Conservation (phyloP, 768 basidiomycete species). For the Lactarius hatsudake region DNA sequence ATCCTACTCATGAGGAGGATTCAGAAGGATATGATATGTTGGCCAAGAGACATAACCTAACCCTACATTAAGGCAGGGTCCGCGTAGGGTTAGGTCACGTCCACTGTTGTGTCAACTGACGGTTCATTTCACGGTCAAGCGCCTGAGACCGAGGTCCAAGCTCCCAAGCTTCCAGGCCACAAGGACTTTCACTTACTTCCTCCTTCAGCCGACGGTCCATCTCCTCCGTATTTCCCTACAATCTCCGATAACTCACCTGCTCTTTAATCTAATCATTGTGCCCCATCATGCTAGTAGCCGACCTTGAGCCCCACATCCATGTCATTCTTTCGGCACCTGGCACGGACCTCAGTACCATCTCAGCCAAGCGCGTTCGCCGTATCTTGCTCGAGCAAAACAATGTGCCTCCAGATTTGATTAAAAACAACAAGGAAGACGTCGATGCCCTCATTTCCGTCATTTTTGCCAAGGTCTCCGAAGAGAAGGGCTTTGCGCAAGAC, state of each 20-base stretch:
- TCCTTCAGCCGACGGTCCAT: not conserved
- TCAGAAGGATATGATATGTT: too few relatives aligned
- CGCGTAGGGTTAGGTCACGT: not conserved
- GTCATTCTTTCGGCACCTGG: conserved; percentile 73
- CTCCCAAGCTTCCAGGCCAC: not conserved
- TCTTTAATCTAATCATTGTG: not conserved
- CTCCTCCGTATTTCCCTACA: not conserved
- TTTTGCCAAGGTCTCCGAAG: conserved; percentile 54
- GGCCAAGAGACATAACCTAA: conserved; percentile 10
- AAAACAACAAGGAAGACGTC: conserved; percentile 63
- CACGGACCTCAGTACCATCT: conserved; percentile 74
- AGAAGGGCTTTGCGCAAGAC: conserved; percentile 27
- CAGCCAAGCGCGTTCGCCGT: conserved; percentile 86
- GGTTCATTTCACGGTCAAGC: not conserved
- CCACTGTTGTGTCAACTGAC: not conserved
- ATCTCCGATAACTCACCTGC: not conserved
- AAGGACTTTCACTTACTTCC: not conserved
- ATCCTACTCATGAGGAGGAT: too few relatives aligned
- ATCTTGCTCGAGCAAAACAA: conserved; percentile 56
- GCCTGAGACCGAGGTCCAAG: not conserved
- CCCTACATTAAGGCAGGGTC: conserved; percentile 5
- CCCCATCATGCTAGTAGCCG: conserved; percentile 34
- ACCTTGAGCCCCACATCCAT: conserved; percentile 60
- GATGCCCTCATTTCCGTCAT: conserved; percentile 66
- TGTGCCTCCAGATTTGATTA: conserved; percentile 58